A percentile compares a stretch with the other conserved stretches of the same genome.
phyloP scores from a whole-genome alignment of 106 monocot species.

The Dendrobium chrysotoxum region DNA sequence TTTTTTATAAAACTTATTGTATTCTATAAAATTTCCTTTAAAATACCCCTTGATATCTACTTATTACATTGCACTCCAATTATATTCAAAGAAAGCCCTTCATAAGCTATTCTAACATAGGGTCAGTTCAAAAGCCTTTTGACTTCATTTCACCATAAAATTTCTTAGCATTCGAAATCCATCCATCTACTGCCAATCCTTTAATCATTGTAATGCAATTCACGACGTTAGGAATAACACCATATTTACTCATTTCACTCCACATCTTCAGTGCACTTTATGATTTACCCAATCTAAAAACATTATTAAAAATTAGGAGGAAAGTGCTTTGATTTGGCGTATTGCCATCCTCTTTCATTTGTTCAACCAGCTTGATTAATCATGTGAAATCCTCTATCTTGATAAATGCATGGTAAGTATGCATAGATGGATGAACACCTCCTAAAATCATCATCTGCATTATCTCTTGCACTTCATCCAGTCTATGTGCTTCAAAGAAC shows the following conservation, averaged over 20 bases:
- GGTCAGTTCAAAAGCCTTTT: slow-evolving; percentile 55
- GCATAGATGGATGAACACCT: slow-evolving; percentile 27
- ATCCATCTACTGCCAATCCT: slow-evolving; percentile 55
- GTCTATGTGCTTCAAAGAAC: slow-evolving; percentile 60
- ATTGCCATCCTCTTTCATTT: slow-evolving; percentile 50
- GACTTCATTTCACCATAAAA: slow-evolving; percentile 74
- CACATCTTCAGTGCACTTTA: slow-evolving; percentile 65
- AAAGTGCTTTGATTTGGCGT: slow-evolving; percentile 51
- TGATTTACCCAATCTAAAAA: slow-evolving; percentile 42
- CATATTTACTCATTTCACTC: slow-evolving; percentile 55
- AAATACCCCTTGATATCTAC: not conserved
- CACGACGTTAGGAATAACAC: slow-evolving; percentile 26
- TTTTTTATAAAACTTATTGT: too few species aligned
- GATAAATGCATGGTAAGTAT: slow-evolving; percentile 71
- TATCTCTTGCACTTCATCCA: slow-evolving; percentile 45
- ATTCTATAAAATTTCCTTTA: not conserved
- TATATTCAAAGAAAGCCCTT: slow-evolving; percentile 22
- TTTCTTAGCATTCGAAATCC: slow-evolving; percentile 64
- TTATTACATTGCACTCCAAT: too few species aligned
- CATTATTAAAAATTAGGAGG: slow-evolving; percentile 48
- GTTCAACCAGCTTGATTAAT: slow-evolving; percentile 36
- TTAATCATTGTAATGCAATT: slow-evolving; percentile 50
- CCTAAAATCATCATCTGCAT: too few species aligned
- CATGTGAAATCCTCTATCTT: slow-evolving; percentile 44
- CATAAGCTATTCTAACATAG: slow-evolving; percentile 55